Conservation (phyloP, 192 early-diverging fungal genomes). For the Coemansia asiatica region DNA sequence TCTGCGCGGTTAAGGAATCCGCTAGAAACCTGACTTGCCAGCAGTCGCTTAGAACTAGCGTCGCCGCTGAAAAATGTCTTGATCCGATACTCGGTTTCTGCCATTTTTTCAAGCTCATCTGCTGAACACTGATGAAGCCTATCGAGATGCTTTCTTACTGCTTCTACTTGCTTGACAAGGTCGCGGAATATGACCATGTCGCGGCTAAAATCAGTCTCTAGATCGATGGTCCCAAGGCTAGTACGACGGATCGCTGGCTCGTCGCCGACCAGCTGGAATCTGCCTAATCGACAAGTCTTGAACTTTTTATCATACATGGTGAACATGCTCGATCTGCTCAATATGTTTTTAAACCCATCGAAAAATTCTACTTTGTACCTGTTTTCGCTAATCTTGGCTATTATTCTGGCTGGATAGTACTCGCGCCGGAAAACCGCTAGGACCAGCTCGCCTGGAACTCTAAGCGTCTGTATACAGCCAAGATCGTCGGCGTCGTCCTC, state of each 20-base stretch:
- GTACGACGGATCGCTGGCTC: conserved; percentile 11
- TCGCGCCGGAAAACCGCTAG: conserved; percentile 34
- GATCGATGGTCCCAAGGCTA: conserved; percentile 3
- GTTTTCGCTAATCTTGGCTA: conserved; percentile 12
- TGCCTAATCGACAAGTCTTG: conserved; percentile 39
- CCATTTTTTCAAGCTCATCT: conserved; percentile 15
- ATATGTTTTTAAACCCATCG: conserved; percentile 21
- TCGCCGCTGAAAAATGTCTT: conserved; percentile 35
- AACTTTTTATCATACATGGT: conserved; percentile 48
- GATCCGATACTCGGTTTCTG: conserved; percentile 29
- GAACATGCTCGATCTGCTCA: conserved; percentile 24
- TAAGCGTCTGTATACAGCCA: conserved; percentile 10
- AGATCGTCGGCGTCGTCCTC: conserved; percentile 21
- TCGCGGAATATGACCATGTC: conserved; percentile 17
- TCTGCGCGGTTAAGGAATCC: conserved; percentile 42
- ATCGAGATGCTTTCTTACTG: conserved; percentile 24
- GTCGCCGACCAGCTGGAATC: conserved; percentile 39
- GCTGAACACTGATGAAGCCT: conserved; percentile 31
- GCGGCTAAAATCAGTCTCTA: conserved; percentile 33
- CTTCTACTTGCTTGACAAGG: conserved; percentile 23
- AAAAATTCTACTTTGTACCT: conserved; percentile 40
- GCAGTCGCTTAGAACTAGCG: conserved; percentile 14
- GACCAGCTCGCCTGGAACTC: conserved; percentile 47
- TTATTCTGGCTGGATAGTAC: conserved; percentile 46
- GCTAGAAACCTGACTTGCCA: conserved; percentile 26